A percentile compares a stretch with the other conserved stretches of the same genome.
Conservation (phyloP, 163 green algal genomes). For the Trebouxiophyceae sp. region DNA sequence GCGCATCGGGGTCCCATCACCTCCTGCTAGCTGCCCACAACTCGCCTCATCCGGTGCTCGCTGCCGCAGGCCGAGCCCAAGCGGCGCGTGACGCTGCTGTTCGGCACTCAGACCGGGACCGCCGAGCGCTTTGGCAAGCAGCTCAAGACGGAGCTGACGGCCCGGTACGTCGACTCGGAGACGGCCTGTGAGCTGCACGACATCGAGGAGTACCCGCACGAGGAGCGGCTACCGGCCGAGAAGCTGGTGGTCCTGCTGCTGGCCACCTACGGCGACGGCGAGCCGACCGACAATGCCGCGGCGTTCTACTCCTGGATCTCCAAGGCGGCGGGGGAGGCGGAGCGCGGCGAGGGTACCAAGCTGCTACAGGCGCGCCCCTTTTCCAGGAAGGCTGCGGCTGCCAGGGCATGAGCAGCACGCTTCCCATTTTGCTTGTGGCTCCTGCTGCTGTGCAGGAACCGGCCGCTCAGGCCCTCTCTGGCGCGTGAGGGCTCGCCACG, state of each 20-base stretch:
- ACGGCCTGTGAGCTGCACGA: conserved; percentile 33
- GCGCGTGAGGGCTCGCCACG: too few species aligned
- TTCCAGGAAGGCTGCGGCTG: too few species aligned
- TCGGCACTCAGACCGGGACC: conserved; percentile 86
- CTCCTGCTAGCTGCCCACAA: too few species aligned
- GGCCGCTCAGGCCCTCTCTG: too few species aligned
- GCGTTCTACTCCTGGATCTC: conserved; percentile 83
- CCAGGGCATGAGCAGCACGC: too few species aligned
- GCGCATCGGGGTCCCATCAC: too few species aligned
- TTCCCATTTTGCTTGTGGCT: too few species aligned
- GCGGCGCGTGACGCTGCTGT: conserved; percentile 47
- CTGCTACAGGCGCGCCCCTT: conserved; percentile 31
- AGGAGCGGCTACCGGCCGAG: conserved; percentile 45
- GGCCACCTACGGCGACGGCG: conserved; percentile 94
- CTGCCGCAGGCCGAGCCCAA: conserved; percentile 4
- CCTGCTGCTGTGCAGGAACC: background rate
- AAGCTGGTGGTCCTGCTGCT: conserved; percentile 72
- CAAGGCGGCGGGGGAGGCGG: conserved; percentile 27
- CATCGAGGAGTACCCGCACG: conserved; percentile 64
- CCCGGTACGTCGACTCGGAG: conserved; percentile 47
- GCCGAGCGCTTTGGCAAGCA: conserved; percentile 92
- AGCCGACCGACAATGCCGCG: conserved; percentile 88
- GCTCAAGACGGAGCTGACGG: conserved; percentile 57
- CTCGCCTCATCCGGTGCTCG: too few species aligned
- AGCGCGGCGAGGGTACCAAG: conserved; percentile 8